Conservation (phyloP, 225 moss, liverwort and hornwort species). For the Asterella californica region DNA sequence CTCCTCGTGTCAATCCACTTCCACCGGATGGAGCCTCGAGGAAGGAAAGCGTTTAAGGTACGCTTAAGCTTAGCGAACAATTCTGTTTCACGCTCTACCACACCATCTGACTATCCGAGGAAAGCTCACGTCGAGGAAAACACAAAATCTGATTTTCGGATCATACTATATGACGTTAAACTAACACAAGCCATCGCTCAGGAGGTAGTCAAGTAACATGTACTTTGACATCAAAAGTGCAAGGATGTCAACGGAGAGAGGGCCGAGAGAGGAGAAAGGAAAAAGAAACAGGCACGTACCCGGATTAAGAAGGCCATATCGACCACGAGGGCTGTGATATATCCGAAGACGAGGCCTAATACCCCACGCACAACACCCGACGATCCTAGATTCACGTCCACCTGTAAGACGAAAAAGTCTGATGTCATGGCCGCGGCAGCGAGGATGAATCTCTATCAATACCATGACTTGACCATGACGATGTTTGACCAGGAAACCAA, state of each 20-base stretch:
- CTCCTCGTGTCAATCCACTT: too few relatives aligned
- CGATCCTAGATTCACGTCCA: slow-evolving; percentile 68
- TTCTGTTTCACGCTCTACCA: too few relatives aligned
- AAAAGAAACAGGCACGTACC: slow-evolving; percentile 33
- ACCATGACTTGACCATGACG: neutral
- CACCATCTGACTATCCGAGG: too few relatives aligned
- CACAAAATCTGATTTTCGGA: too few relatives aligned
- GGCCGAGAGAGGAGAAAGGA: neutral
- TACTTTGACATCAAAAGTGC: neutral
- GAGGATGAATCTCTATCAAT: neutral
- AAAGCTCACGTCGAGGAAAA: too few relatives aligned
- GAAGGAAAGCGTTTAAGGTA: too few relatives aligned
- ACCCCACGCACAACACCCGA: slow-evolving; percentile 70
- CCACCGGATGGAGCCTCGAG: too few relatives aligned
- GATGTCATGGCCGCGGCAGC: neutral
- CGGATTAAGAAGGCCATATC: slow-evolving; percentile 67
- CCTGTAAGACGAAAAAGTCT: slow-evolving; percentile 27
- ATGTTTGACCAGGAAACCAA: neutral
- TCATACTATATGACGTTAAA: too few relatives aligned
- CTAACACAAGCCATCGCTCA: neutral
- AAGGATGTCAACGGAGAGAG: neutral
- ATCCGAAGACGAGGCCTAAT: slow-evolving; percentile 60
- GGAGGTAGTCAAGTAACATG: neutral
- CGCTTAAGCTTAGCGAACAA: too few relatives aligned
- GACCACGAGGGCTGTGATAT: slow-evolving; percentile 63